Evolutionary conservation across 805 yeast genomes (phyloP).

Genomic region (Saccharomycopsis oosterbeekiorum): DNA sequence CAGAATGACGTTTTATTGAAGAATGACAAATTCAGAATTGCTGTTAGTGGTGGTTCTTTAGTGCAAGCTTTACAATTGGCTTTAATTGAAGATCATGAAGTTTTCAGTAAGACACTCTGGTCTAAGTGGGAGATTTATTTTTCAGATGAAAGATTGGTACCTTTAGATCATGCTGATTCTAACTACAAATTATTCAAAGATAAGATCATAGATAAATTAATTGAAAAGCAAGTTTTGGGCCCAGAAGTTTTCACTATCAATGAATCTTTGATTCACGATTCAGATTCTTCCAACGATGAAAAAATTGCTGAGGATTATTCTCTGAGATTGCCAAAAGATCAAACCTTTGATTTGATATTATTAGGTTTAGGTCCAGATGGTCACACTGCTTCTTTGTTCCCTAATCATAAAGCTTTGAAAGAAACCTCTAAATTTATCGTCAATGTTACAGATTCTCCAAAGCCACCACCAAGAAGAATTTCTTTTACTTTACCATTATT

Average conservation of each 20-base stretch:
- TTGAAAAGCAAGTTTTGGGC: slow-evolving; percentile 27
- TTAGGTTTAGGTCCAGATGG: slow-evolving; percentile 99
- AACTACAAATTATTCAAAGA: slow-evolving; percentile 81
- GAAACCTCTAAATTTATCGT: slow-evolving; percentile 92
- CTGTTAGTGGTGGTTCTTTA: slow-evolving; percentile 86
- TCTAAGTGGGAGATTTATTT: slow-evolving; percentile 71
- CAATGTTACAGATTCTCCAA: slow-evolving; percentile 85
- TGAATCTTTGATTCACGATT: slow-evolving; percentile 56
- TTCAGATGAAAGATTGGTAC: slow-evolving; percentile 86
- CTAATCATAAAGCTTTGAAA: slow-evolving; percentile 56
- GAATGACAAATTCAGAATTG: slow-evolving; percentile 50
- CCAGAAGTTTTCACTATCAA: slow-evolving; percentile 83
- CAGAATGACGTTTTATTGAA: slow-evolving; percentile 51
- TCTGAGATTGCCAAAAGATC: slow-evolving; percentile 73
- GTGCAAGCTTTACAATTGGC: slow-evolving; percentile 45
- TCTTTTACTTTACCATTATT: slow-evolving; percentile 90
- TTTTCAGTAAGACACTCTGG: slow-evolving; percentile 47
- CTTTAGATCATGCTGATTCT: slow-evolving; percentile 72
- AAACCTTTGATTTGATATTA: slow-evolving; percentile 82
- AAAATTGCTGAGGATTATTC: slow-evolving; percentile 94
- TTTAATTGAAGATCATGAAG: slow-evolving; percentile 45
- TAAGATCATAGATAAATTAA: slow-evolving; percentile 36
- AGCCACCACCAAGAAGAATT: slow-evolving; percentile 78
- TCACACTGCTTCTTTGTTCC: slow-evolving; percentile 91
- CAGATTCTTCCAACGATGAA: slow-evolving; percentile 38